Base-by-base conservation (phyloP, 345 rosid genomes). In the Atalantia buxifolia region DNA sequence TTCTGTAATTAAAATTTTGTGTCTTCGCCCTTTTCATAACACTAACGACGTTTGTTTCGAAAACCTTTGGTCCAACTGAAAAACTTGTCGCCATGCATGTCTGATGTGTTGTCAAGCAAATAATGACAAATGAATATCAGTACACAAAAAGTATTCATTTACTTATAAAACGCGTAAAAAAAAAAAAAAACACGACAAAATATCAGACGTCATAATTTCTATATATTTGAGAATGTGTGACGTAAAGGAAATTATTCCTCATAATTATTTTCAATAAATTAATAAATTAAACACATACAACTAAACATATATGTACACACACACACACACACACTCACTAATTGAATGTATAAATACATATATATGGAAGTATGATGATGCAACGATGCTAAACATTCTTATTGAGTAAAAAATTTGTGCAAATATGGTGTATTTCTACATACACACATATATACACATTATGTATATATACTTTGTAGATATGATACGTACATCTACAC, bases 11-110 rank as follows among this genome's bases (percentile, higher is more conserved):
- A 3, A 63, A 63, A 63, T 27, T 5, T 28, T 38, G 6, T 10
- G 5, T 42, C 9, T 24, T 3, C 6, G n/a, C 13, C 4, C 18
- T 0, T 42, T 42, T 13, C 22, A 68, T 13, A 38, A 42, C 42
- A 8, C 65, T 22, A 2, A 56, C 12, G 22, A 35, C 22, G 2
- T 33, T 6, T 60, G 4, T 24, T 14, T 59, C 25, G 36, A n/a
- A 16, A 38, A 62, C 45, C 48, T 2, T 0, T 21, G 9, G 59
- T 71, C 70, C 50, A 77, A 61, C 62, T 7, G 27, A 27, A 25
- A 25, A 71, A 78, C 63, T 56, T 7, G 65, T 78, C 56, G 24
- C 9, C 27, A 2, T 84, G 77, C 71, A 76, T 79, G 71, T 64
- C 56, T 61, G 50, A 36, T 81, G 73, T 16, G 71, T 84, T 76